Percentiles rank a stretch among this genome's conserved stretches.
Evolutionary conservation across 805 yeast species (phyloP).

Genomic region (Nakazawaea sp.): DNA sequence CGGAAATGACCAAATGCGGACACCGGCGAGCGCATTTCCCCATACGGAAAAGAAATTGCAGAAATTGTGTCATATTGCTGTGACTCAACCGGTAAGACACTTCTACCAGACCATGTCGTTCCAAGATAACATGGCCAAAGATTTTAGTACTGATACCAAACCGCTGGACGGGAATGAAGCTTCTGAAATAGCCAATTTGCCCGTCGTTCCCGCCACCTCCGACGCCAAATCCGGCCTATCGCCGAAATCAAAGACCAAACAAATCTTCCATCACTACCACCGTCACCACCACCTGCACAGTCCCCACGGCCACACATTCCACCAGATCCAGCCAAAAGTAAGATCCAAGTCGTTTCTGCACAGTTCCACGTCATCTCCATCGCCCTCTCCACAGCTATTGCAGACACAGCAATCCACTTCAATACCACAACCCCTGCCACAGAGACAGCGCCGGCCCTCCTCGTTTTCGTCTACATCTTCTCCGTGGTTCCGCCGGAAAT

Average conservation of each 20-base stretch:
- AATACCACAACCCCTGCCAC: not conserved
- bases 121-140: too few species aligned
- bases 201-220: too few species aligned
- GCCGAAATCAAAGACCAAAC: not conserved
- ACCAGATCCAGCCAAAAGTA: constrained; percentile 45
- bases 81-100: too few species aligned
- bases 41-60: too few species aligned
- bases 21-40: too few species aligned
- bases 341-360: constrained; percentile 34
- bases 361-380: constrained; percentile 1
- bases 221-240: too few species aligned
- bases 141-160: too few species aligned
- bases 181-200: too few species aligned
- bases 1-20: too few species aligned
- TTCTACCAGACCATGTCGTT: too few species aligned
- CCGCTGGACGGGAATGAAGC: too few species aligned
- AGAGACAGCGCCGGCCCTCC: constrained; percentile 14
- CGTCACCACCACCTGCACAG: constrained; percentile 17
- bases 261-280: not conserved
- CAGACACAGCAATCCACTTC: not conserved
- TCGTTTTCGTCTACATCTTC: constrained; percentile 33
- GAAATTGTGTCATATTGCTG: too few species aligned
- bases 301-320: constrained; percentile 25
- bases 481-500: constrained; percentile 48
- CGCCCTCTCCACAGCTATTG: not conserved